A percentile compares a stretch with the other conserved stretches of the same genome.
Conservation (phyloP, 1,284 basidiomycete species). For the Grifola frondosa region DNA sequence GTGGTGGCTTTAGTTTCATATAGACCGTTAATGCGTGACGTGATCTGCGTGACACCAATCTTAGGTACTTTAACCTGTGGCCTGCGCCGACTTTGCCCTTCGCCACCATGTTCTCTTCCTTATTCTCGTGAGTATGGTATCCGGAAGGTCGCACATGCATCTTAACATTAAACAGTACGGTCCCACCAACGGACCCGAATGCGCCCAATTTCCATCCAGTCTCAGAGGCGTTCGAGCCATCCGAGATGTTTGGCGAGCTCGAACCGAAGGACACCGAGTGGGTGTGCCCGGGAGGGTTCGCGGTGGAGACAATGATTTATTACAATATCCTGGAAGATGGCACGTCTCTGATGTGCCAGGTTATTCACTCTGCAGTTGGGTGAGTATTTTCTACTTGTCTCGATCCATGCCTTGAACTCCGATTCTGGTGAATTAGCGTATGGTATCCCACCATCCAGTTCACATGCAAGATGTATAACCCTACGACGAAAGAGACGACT, state of each 20-base stretch:
- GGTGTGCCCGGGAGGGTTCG: slow-evolving; percentile 83
- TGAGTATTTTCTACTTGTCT: slow-evolving; percentile 43
- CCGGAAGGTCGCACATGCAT: slow-evolving; percentile 6
- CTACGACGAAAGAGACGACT: slow-evolving; percentile 69
- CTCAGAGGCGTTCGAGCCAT: slow-evolving; percentile 50
- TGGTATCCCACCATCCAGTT: slow-evolving; percentile 97
- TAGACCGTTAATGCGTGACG: too few species aligned
- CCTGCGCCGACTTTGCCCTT: too few species aligned
- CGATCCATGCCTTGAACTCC: slow-evolving; percentile 1
- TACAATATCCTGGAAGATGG: slow-evolving; percentile 88
- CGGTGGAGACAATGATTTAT: slow-evolving; percentile 91
- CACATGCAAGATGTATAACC: slow-evolving; percentile 89
- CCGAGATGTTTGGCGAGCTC: slow-evolving; percentile 70
- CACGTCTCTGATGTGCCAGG: slow-evolving; percentile 81
- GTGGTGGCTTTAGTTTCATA: too few species aligned
- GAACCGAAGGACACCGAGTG: slow-evolving; percentile 77
- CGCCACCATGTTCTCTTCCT: slow-evolving; percentile 66
- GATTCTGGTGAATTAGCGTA: slow-evolving; percentile 45
- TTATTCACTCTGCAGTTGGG: slow-evolving; percentile 96
- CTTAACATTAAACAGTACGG: slow-evolving; percentile 40
- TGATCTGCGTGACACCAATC: too few species aligned
- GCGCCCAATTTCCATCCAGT: slow-evolving; percentile 82
- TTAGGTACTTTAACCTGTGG: too few species aligned
- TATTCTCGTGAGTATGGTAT: slow-evolving; percentile 62
- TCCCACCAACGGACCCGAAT: slow-evolving; percentile 54